Percentiles rank a stretch among this genome's conserved stretches.
These are phyloP conservation scores for Glycyrrhiza uralensis DNA, from an alignment of 306 rosid species.

Conservation along the genomic window DNA sequence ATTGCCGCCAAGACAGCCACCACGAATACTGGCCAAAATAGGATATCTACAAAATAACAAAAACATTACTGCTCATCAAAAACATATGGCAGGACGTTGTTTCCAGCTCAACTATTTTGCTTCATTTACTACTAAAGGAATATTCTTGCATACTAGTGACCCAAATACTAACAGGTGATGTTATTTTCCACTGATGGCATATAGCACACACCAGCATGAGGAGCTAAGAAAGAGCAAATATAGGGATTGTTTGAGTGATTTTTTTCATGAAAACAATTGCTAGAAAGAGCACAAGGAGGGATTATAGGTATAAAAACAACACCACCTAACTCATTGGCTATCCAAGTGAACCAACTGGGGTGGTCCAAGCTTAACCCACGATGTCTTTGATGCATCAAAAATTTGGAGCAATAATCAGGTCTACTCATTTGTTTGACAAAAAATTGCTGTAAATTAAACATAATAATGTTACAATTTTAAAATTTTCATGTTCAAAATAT, in stretches of 20 bases:
- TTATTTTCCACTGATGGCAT: not conserved
- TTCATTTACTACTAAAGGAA: not conserved
- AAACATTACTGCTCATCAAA: constrained; percentile 15
- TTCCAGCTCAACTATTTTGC: constrained; percentile 18
- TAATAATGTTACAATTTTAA: not conserved
- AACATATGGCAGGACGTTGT: not conserved
- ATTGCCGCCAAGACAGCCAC: constrained; percentile 65
- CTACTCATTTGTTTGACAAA: not conserved
- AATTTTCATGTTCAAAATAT: not conserved
- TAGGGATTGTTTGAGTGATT: not conserved
- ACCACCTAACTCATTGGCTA: not conserved
- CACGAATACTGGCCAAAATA: constrained; percentile 74
- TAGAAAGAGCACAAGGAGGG: not conserved
- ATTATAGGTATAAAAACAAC: not conserved
- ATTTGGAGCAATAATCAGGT: not conserved
- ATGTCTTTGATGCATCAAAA: not conserved
- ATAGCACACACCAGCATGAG: constrained; percentile 3
- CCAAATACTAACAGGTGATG: constrained; percentile 12
- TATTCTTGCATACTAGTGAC: not conserved
- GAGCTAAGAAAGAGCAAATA: constrained; percentile 11
- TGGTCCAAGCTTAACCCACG: not conserved
- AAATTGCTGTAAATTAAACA: not conserved
- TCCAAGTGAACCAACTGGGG: not conserved
- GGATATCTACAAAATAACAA: constrained; percentile 59
- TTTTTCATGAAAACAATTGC: not conserved